phyloP scores from a whole-genome alignment of 2,329 filamentous ascomycete genomes.

The Ceratocystis smalleyi region DNA sequence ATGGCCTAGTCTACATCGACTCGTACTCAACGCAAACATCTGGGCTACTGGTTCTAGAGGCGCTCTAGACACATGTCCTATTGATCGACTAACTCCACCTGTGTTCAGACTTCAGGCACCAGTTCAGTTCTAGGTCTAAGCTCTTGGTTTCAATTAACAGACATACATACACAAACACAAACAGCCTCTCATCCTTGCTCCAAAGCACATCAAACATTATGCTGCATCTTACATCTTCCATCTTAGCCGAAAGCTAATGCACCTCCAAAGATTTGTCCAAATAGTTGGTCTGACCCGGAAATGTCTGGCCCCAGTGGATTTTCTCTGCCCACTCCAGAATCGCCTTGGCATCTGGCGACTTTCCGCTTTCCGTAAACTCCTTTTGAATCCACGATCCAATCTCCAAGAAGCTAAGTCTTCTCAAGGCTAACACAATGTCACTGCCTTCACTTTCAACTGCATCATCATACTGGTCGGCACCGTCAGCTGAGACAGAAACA shows the following conservation, averaged over 20 bases:
- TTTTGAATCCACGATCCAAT: slow-evolving; percentile 10
- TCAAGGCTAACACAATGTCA: background rate
- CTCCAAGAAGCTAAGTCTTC: slow-evolving; percentile 9
- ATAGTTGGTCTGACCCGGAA: slow-evolving; percentile 3
- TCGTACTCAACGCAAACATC: background rate
- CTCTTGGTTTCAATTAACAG: background rate
- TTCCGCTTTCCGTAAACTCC: background rate
- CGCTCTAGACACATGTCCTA: background rate
- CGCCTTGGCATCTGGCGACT: slow-evolving; percentile 2
- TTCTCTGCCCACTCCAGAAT: slow-evolving; percentile 12
- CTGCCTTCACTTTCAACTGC: background rate
- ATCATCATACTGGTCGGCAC: slow-evolving; percentile 1
- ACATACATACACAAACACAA: background rate
- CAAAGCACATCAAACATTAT: background rate
- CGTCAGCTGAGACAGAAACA: background rate
- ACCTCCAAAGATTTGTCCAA: slow-evolving; percentile 7
- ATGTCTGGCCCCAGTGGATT: slow-evolving; percentile 11
- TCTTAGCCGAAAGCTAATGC: background rate
- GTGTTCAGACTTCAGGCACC: background rate
- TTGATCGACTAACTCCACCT: background rate
- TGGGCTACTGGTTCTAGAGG: background rate
- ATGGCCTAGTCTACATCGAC: too few species aligned
- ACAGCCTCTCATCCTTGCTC: background rate
- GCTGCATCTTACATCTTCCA: background rate
- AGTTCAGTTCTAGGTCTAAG: background rate